Conservation (phyloP, 257 asterid genomes). For the Capsicum baccatum region DNA sequence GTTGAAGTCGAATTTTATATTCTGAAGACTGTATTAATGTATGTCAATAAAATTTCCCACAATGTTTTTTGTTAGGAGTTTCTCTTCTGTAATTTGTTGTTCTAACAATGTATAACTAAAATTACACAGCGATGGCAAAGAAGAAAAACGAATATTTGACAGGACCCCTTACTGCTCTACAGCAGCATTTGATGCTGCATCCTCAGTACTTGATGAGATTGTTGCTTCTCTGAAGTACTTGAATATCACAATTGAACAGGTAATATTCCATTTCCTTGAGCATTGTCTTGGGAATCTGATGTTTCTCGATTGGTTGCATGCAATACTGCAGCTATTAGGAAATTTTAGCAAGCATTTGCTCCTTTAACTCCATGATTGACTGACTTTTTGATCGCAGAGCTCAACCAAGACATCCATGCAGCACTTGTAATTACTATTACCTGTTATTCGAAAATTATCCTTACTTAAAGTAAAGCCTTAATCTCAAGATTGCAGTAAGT, state of each 20-base stretch:
- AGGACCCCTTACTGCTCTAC: conserved; percentile 74
- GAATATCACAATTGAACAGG: conserved; percentile 87
- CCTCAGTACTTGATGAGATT: conserved; percentile 70
- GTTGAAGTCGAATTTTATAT: conserved; percentile 86
- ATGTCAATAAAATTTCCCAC: conserved; percentile 31
- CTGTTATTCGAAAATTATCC: neutral
- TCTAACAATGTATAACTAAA: neutral
- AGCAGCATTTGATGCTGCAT: conserved; percentile 78
- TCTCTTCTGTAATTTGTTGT: neutral
- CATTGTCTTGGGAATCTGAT: neutral
- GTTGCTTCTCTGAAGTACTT: conserved; percentile 66
- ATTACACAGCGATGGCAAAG: conserved; percentile 69
- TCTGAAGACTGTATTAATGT: conserved; percentile 61
- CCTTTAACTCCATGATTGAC: neutral
- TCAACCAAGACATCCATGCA: neutral
- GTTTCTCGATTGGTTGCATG: neutral
- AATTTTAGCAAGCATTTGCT: neutral
- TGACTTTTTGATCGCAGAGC: neutral
- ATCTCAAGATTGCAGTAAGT: neutral
- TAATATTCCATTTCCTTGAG: conserved; percentile 30
- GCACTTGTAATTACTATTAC: neutral
- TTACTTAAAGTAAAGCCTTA: neutral
- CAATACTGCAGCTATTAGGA: neutral
- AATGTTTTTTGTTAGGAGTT: conserved; percentile 18
- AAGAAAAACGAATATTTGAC: conserved; percentile 82